Base-by-base conservation (phyloP, 2,329 filamentous ascomycete genomes). In the Penicillium sp. region DNA sequence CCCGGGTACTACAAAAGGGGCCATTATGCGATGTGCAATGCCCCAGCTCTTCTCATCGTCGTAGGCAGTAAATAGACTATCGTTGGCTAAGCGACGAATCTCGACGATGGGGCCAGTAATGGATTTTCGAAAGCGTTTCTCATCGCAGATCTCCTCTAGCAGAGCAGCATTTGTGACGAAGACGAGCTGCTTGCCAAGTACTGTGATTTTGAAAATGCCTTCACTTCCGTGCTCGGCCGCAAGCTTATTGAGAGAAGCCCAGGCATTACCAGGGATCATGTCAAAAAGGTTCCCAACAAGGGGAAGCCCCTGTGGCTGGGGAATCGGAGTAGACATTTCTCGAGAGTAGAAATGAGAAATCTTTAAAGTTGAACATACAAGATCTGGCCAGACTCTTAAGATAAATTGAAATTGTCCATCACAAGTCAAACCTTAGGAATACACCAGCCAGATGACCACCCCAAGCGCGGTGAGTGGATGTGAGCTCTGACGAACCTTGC, bases 1-100 rank as follows among this genome's bases (percentile, higher is more conserved):
- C 5, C 76, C 65, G 1, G 74, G 71, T 1, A 76, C 74, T 52
- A 82, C 77, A 1, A 74, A 71, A 0, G 80, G 78, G 16, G 76
- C 69, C 62, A 81, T 71, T 45, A 77, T 75, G 2, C 78, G 73
- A 58, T 82, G 80, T 10, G 89, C 87, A 57, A 88, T 80, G 16
- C 82, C 85, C 88, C 88, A 91, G 61, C 83, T 84, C 34, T 67
- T 59, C 55, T 80, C 78, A 2, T 67, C 58, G 51, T 74, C 58
- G 58, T 73, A 67, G 4, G 76, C 86, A 0, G 86, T 90, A 66
- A 91, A 90, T 2, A 91, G 79, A 18, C 86, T 86, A 76, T 88
- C 86, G 55, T 84, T 78, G 1, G 86, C 78, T 32, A 82, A 82
- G 53, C 83, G 79, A 58, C 88, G 77, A 43, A 91, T 79, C 66